Evolutionary conservation across 202 grass and related monocot genomes (phyloP).

Genomic region (Panicum hallii): DNA sequence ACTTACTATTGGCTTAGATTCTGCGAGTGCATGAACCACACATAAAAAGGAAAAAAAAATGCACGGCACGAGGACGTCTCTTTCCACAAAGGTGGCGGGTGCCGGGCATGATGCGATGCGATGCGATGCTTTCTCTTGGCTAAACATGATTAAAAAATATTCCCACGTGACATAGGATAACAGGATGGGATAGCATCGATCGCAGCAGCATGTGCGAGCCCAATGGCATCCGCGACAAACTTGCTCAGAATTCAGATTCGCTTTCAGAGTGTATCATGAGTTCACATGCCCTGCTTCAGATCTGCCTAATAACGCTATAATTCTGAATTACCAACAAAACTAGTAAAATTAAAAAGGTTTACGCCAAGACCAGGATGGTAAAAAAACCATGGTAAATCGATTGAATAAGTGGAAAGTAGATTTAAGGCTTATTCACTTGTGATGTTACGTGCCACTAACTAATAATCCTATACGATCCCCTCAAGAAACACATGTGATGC

Average conservation of each 20-base stretch:
- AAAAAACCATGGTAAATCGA: not conserved
- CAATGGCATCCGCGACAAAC: not conserved
- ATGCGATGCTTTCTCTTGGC: not conserved
- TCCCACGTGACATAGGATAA: not conserved
- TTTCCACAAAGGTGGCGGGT: not conserved
- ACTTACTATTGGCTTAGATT: not conserved
- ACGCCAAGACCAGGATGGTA: not conserved
- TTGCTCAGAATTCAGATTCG: slow-evolving; percentile 35
- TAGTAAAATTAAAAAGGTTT: not conserved
- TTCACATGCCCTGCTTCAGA: slow-evolving; percentile 40
- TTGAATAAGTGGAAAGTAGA: not conserved
- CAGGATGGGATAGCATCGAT: slow-evolving; percentile 8
- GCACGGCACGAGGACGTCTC: not conserved
- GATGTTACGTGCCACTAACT: slow-evolving; percentile 30
- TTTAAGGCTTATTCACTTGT: not conserved
- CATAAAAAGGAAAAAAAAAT: not conserved
- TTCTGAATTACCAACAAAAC: not conserved
- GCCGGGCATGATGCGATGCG: slow-evolving; percentile 33
- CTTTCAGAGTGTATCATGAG: slow-evolving; percentile 16
- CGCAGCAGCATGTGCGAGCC: slow-evolving; percentile 41
- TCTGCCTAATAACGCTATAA: not conserved
- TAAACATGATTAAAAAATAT: slow-evolving; percentile 21
- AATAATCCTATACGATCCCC: not conserved
- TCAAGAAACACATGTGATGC: slow-evolving; percentile 8
- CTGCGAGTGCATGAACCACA: not conserved